These are phyloP conservation scores for Aspergillus unguis DNA, from an alignment of 2,329 filamentous ascomycete species.

Conservation along the genomic window DNA sequence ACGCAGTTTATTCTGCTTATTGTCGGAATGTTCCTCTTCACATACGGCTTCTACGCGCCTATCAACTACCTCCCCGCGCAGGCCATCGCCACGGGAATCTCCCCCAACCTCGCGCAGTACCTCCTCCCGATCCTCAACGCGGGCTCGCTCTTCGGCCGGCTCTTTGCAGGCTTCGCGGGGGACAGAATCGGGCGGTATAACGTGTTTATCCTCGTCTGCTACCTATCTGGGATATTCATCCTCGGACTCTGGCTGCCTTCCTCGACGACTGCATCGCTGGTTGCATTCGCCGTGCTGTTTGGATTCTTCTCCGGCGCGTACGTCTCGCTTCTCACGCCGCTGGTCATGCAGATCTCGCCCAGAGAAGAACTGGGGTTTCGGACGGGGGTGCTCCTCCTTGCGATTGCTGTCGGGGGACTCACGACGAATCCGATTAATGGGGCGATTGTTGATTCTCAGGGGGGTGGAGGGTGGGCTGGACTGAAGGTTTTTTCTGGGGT, in stretches of 20 bases:
- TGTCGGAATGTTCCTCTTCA: slow-evolving; percentile 24
- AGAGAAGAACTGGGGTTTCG: slow-evolving; percentile 65
- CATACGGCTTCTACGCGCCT: slow-evolving; percentile 29
- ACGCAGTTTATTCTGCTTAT: slow-evolving; percentile 21
- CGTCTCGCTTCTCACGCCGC: slow-evolving; percentile 57
- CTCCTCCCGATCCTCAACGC: slow-evolving; percentile 22
- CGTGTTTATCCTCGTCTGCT: slow-evolving; percentile 11
- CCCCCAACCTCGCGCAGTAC: slow-evolving; percentile 15
- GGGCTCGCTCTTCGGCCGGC: slow-evolving; percentile 21
- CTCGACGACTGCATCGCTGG: slow-evolving; percentile 52
- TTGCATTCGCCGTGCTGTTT: slow-evolving; percentile 62
- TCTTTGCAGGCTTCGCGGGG: slow-evolving; percentile 12
- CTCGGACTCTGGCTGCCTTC: slow-evolving; percentile 27
- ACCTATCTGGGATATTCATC: slow-evolving; percentile 13
- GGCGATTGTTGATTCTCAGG: slow-evolving; percentile 51
- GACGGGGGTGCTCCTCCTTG: slow-evolving; percentile 59
- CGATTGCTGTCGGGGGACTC: slow-evolving; percentile 61
- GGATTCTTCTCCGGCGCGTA: slow-evolving; percentile 65
- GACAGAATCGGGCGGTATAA: slow-evolving; percentile 21
- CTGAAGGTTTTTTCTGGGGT: slow-evolving; percentile 65
- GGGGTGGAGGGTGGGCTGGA: slow-evolving; percentile 48
- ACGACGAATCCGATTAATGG: slow-evolving; percentile 66
- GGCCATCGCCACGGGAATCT: slow-evolving; percentile 18
- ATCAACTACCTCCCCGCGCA: slow-evolving; percentile 21
- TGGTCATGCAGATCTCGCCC: slow-evolving; percentile 62